These are phyloP conservation scores for Micractinium conductrix DNA, from an alignment of 139 green algal species.

Conservation along the genomic window DNA sequence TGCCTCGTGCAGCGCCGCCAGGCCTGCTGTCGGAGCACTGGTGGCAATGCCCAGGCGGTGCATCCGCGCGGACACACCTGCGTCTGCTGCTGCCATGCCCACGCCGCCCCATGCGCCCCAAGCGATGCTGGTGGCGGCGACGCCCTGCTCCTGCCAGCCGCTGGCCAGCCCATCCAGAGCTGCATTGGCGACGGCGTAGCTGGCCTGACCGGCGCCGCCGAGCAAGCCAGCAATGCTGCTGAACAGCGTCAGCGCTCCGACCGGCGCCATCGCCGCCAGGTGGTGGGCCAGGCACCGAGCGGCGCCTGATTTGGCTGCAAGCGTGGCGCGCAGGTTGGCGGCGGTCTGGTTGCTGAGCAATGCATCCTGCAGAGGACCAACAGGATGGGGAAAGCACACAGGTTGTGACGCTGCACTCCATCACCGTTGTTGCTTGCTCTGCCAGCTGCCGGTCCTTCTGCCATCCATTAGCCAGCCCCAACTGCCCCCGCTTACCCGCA, in stretches of 20 bases:
- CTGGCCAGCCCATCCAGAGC: conserved; percentile 45
- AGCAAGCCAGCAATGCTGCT: conserved; percentile 58
- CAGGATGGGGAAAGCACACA: no score
- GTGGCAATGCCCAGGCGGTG: conserved; percentile 66
- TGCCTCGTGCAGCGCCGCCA: conserved; percentile 58
- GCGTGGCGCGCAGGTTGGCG: conserved; percentile 34
- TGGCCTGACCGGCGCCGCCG: conserved; percentile 57
- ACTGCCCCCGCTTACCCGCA: conserved; percentile 23
- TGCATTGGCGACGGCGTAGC: conserved; percentile 63
- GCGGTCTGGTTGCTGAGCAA: conserved; percentile 64
- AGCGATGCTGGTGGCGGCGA: conserved; percentile 22
- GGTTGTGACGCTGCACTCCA: not conserved
- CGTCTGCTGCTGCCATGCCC: conserved; percentile 80
- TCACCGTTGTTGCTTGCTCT: no score
- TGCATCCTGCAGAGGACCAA: conserved; percentile 51
- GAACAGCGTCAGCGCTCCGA: conserved; percentile 39
- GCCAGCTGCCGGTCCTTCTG: no score
- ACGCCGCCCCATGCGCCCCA: conserved; percentile 56
- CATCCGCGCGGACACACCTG: conserved; percentile 53
- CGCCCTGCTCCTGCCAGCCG: not conserved
- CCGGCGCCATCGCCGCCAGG: not conserved
- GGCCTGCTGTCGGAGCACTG: conserved; percentile 50
- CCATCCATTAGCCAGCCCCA: no score
- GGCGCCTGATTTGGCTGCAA: conserved; percentile 61
- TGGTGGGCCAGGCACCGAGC: conserved; percentile 28